Conservation (phyloP, 306 rosid species). For the Ammopiptanthus mongolicus region DNA sequence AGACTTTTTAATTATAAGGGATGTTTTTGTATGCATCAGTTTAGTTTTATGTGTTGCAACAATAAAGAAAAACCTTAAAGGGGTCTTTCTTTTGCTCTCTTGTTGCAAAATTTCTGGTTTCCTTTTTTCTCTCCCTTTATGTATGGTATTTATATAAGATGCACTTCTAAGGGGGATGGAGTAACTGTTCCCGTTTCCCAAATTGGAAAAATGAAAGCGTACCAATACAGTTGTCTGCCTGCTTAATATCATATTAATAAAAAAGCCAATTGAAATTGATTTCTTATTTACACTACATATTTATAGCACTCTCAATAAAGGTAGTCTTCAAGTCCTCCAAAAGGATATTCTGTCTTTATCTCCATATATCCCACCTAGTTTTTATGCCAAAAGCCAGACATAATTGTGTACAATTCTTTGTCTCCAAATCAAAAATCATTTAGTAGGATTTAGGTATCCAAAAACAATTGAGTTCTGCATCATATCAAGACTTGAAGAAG, state of each 20-base stretch:
- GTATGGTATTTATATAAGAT: neutral
- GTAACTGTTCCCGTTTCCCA: neutral
- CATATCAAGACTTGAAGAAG: constrained; percentile 19
- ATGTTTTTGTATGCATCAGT: neutral
- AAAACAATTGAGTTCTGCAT: constrained; percentile 18
- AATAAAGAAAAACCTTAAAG: neutral
- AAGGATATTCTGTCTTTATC: neutral
- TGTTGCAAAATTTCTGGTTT: neutral
- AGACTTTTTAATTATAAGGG: neutral
- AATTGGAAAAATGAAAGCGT: neutral
- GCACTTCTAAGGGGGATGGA: neutral
- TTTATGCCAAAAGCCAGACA: constrained; percentile 1
- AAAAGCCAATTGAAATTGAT: neutral
- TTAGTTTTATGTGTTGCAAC: neutral
- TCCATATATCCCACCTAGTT: neutral
- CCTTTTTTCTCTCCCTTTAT: neutral
- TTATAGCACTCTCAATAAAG: neutral
- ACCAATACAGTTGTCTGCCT: too few species aligned
- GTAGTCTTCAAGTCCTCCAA: neutral
- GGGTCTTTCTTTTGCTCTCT: neutral
- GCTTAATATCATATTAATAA: too few species aligned
- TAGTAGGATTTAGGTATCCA: neutral
- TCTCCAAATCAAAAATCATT: constrained; percentile 7
- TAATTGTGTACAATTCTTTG: neutral
- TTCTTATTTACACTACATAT: neutral